Evolutionary conservation across 345 rosid genomes (phyloP).

Genomic region (Dipteronia dyeriana): DNA sequence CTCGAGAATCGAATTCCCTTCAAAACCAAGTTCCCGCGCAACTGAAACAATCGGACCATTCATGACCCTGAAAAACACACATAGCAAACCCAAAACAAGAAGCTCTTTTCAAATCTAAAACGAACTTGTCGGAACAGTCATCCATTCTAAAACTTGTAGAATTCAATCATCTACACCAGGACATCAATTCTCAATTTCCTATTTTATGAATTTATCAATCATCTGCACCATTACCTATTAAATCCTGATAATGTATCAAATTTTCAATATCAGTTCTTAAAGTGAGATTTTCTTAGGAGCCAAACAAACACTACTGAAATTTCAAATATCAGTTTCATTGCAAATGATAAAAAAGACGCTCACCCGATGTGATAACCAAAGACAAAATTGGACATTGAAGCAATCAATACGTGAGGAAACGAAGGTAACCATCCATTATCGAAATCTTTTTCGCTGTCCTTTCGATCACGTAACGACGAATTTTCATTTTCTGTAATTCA

Average conservation of each 20-base stretch:
- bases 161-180: neutral
- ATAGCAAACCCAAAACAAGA: neutral
- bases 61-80: constrained; percentile 59
- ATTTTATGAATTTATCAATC: neutral
- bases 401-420: constrained; percentile 62
- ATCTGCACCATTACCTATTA: neutral
- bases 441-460: constrained; percentile 12
- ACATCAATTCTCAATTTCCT: neutral
- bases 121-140: neutral
- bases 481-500: constrained; percentile 34
- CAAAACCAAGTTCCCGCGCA: constrained; percentile 73
- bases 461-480: constrained; percentile 22
- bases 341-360: neutral
- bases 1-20: constrained; percentile 65
- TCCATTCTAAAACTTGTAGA: neutral
- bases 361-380: constrained; percentile 89
- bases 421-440: constrained; percentile 74
- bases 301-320: neutral
- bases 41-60: constrained; percentile 78
- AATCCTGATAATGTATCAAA: neutral
- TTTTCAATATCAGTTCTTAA: neutral
- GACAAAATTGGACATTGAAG: constrained; percentile 77
- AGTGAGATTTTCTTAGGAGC: neutral
- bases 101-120: neutral
- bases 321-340: neutral